These are phyloP conservation scores for Leccinum angustisporum DNA, from an alignment of 1,284 basidiomycete species.

Conservation along the genomic window DNA sequence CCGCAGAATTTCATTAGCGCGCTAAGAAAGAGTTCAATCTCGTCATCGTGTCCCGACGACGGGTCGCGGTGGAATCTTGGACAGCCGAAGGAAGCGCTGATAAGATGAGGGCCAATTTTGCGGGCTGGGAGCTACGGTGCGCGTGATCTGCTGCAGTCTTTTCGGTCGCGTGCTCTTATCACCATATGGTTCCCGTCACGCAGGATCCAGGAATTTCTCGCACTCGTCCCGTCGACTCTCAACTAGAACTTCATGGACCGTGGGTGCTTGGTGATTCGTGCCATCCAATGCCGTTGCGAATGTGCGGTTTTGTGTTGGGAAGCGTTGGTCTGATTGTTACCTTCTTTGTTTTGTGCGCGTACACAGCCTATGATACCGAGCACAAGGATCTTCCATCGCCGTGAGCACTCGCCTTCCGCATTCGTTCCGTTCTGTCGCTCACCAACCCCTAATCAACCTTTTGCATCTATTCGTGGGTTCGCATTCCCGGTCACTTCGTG, in stretches of 20 bases:
- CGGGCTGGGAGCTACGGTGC: conserved; percentile 49
- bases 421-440: background rate
- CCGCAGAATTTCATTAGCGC: conserved; percentile 26
- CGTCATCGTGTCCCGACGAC: conserved; percentile 45
- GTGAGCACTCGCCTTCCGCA: conserved; percentile 31
- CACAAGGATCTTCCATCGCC: conserved; percentile 69
- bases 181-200: conserved; percentile 12
- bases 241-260: conserved; percentile 53
- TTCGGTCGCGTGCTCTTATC: background rate
- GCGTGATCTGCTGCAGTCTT: conserved; percentile 8
- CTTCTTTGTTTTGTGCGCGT: background rate
- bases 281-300: conserved; percentile 63
- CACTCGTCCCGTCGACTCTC: conserved; percentile 45
- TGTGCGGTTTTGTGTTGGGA: background rate
- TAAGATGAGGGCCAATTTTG: conserved; percentile 46
- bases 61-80: conserved; percentile 42
- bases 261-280: conserved; percentile 62
- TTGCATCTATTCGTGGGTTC: background rate
- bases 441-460: background rate
- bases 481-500: background rate
- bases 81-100: conserved; percentile 39
- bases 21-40: conserved; percentile 48
- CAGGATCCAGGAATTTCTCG: conserved; percentile 50
- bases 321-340: background rate
- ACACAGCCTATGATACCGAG: conserved; percentile 56